Percentiles rank a stretch among this genome's conserved stretches.
Conservation (phyloP, 257 asterid species). For the Capsicum rhomboideum region DNA sequence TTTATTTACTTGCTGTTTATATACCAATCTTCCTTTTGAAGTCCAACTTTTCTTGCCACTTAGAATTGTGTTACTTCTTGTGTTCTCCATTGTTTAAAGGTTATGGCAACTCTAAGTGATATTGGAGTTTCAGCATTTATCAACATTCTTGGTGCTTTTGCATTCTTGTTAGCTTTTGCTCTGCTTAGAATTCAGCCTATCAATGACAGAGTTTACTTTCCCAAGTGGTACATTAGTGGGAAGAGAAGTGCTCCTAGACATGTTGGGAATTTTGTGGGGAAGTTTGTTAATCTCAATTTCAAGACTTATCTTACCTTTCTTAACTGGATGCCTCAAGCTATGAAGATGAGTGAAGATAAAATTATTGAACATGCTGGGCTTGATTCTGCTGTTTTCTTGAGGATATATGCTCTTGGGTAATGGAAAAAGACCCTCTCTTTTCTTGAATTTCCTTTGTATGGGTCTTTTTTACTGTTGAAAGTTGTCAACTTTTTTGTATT, state of each 20-base stretch:
- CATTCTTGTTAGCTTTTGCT: constrained; percentile 90
- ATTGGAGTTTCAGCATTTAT: constrained; percentile 87
- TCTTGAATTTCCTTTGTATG: neutral
- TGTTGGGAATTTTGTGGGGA: constrained; percentile 70
- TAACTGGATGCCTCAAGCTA: constrained; percentile 98
- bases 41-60: constrained; percentile 13
- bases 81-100: neutral
- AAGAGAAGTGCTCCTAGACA: constrained; percentile 59
- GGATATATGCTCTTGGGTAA: constrained; percentile 92
- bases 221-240: constrained; percentile 89
- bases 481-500: neutral
- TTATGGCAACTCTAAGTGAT: constrained; percentile 84
- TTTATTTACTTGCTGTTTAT: too few species aligned
- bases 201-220: constrained; percentile 88
- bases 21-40: constrained; percentile 8
- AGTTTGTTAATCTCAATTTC: constrained; percentile 64
- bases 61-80: neutral
- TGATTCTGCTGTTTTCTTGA: constrained; percentile 94
- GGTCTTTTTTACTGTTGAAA: neutral
- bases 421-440: neutral
- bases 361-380: constrained; percentile 88
- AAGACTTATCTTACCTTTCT: constrained; percentile 80
- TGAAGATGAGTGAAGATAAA: constrained; percentile 81
- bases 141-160: constrained; percentile 61
- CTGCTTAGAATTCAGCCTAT: constrained; percentile 87